These are phyloP conservation scores for Turnera subulata DNA, from an alignment of 345 rosid species.

Conservation along the genomic window DNA sequence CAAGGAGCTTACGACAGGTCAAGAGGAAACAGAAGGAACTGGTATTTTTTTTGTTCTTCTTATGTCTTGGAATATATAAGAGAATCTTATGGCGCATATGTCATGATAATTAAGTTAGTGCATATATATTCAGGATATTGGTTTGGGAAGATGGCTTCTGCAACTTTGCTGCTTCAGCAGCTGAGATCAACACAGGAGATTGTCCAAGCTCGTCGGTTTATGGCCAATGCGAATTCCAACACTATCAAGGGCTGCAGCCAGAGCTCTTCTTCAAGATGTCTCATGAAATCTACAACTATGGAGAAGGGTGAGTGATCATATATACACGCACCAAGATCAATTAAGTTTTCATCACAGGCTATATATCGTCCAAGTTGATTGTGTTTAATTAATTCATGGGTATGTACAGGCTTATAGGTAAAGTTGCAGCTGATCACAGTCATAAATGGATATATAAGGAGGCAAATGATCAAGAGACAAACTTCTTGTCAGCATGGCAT, in stretches of 20 bases:
- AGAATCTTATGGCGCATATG: too few species aligned
- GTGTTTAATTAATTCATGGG: not conserved
- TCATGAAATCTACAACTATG: slow-evolving; percentile 97
- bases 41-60: too few species aligned
- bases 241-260: slow-evolving; percentile 86
- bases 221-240: slow-evolving; percentile 64
- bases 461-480: slow-evolving; percentile 86
- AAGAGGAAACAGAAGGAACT: slow-evolving; percentile 94
- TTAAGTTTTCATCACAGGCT: too few species aligned
- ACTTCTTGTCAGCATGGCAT: slow-evolving; percentile 93
- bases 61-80: not conserved
- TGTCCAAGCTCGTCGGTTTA: slow-evolving; percentile 50
- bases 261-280: slow-evolving; percentile 99
- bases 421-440: slow-evolving; percentile 92
- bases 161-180: slow-evolving; percentile 80
- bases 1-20: slow-evolving; percentile 95
- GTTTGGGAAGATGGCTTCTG: slow-evolving; percentile 99
- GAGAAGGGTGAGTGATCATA: slow-evolving; percentile 69
- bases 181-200: slow-evolving; percentile 48
- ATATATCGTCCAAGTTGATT: too few species aligned
- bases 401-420: slow-evolving; percentile 75
- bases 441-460: slow-evolving; percentile 97
- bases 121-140: slow-evolving; percentile 85
- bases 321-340: too few species aligned
- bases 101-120: too few species aligned